phyloP scores from a whole-genome alignment of 2,329 filamentous ascomycete species.

The Colletotrichum kahawae region DNA sequence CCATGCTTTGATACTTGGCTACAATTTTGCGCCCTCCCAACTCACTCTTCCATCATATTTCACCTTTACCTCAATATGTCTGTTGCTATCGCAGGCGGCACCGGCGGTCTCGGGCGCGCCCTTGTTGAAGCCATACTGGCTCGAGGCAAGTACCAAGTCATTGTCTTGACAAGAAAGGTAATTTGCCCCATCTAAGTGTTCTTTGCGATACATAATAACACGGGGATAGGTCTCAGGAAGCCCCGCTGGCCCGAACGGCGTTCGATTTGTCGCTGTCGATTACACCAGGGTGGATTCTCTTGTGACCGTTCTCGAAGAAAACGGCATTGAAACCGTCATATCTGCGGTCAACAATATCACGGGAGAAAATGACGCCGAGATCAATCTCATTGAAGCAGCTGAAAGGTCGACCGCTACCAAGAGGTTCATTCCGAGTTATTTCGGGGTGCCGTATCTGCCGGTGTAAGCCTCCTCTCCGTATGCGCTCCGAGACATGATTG shows the following conservation, averaged over 20 bases:
- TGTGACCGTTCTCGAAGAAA: slow-evolving; percentile 29
- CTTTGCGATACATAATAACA: not conserved
- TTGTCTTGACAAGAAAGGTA: slow-evolving; percentile 34
- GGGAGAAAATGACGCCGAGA: slow-evolving; percentile 28
- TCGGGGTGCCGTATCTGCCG: slow-evolving; percentile 35
- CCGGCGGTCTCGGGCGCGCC: slow-evolving; percentile 46
- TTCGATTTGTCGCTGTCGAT: slow-evolving; percentile 28
- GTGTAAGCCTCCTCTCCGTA: slow-evolving; percentile 27
- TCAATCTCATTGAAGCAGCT: slow-evolving; percentile 48
- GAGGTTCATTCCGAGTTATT: slow-evolving; percentile 49
- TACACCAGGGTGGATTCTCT: slow-evolving; percentile 28
- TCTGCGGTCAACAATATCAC: slow-evolving; percentile 39
- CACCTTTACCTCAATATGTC: not conserved
- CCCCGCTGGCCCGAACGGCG: slow-evolving; percentile 22
- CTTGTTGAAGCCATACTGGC: slow-evolving; percentile 48
- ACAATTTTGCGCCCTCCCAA: not conserved
- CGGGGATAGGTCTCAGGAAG: slow-evolving; percentile 7
- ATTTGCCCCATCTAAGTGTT: not conserved
- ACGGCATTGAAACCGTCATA: slow-evolving; percentile 48
- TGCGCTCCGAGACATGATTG: not conserved
- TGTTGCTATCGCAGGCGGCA: slow-evolving; percentile 52
- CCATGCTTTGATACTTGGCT: fast-evolving
- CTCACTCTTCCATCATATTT: not conserved
- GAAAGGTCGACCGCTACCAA: slow-evolving; percentile 39
- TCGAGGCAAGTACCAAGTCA: slow-evolving; percentile 37